These are phyloP conservation scores for Alternaria arbusti DNA, from an alignment of 2,329 filamentous ascomycete genomes.

Conservation along the genomic window DNA sequence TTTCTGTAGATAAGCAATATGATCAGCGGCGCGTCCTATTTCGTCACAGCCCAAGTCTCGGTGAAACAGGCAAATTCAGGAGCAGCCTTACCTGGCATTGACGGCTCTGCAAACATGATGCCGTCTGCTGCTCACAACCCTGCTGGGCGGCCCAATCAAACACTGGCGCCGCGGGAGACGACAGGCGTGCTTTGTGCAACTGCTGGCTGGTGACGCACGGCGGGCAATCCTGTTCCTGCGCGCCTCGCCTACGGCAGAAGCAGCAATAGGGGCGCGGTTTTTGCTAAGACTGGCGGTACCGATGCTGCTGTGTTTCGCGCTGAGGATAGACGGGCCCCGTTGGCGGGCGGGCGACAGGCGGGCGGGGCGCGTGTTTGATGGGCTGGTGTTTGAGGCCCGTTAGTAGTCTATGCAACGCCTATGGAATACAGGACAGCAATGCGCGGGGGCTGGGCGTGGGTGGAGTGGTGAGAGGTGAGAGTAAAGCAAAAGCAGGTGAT, in stretches of 20 bases:
- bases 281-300: slow-evolving; percentile 40
- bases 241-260: slow-evolving; percentile 13
- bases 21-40: slow-evolving; percentile 35
- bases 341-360: slow-evolving; percentile 14
- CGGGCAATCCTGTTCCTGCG: slow-evolving; percentile 22
- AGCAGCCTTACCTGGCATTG: slow-evolving; percentile 50
- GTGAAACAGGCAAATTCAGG: slow-evolving; percentile 46
- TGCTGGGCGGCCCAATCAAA: slow-evolving; percentile 43
- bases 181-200: slow-evolving; percentile 23
- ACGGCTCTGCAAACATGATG: slow-evolving; percentile 52
- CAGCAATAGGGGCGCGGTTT: slow-evolving; percentile 22
- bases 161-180: slow-evolving; percentile 30
- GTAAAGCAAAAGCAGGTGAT: slow-evolving; percentile 5
- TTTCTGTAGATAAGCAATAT: slow-evolving; percentile 46
- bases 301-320: slow-evolving; percentile 34
- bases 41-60: slow-evolving; percentile 34
- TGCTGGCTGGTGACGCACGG: slow-evolving; percentile 32
- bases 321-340: slow-evolving; percentile 24
- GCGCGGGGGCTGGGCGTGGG: slow-evolving; percentile 2
- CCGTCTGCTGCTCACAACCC: slow-evolving; percentile 40
- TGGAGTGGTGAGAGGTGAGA: background rate
- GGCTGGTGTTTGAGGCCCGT: slow-evolving; percentile 14
- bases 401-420: slow-evolving; percentile 22
- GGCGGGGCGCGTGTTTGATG: slow-evolving; percentile 24
- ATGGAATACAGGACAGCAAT: slow-evolving; percentile 12